Conservation (phyloP, 2,329 filamentous ascomycete genomes). For the Alternaria burnsii region DNA sequence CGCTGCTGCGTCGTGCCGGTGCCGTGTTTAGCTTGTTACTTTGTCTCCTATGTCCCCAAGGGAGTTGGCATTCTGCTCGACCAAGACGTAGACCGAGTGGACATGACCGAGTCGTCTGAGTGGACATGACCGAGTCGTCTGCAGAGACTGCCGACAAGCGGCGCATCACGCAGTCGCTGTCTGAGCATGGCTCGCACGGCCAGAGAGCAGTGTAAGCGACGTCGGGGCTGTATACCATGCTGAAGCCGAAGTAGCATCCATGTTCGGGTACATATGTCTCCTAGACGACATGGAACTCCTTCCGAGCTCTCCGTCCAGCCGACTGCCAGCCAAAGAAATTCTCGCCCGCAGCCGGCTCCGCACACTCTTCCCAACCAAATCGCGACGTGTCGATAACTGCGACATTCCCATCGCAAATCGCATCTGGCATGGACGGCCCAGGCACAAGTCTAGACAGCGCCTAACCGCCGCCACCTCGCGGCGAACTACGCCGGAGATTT, state of each 20-base stretch:
- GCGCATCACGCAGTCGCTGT: constrained; percentile 4
- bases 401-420: constrained; percentile 10
- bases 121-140: constrained; percentile 5
- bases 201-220: background rate
- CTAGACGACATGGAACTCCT: constrained; percentile 15
- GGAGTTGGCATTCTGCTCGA: constrained; percentile 11
- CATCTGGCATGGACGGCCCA: constrained; percentile 22
- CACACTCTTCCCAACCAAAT: constrained; percentile 2
- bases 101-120: constrained; percentile 3
- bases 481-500: constrained; percentile 22
- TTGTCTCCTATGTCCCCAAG: background rate
- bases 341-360: constrained; percentile 8
- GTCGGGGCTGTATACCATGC: background rate
- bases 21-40: constrained; percentile 3
- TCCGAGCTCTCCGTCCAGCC: constrained; percentile 1
- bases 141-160: constrained; percentile 2
- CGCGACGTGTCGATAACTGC: constrained; percentile 10
- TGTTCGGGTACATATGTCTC: background rate
- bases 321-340: constrained; percentile 14
- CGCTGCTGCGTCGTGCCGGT: constrained; percentile 2
- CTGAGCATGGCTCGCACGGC: constrained; percentile 11
- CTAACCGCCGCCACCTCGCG: constrained; percentile 22
- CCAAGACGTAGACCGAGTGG: background rate
- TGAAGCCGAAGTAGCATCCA: background rate
- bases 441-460: constrained; percentile 17